Base-by-base conservation (phyloP, 257 asterid genomes). In the Leptodermis oblonga region DNA sequence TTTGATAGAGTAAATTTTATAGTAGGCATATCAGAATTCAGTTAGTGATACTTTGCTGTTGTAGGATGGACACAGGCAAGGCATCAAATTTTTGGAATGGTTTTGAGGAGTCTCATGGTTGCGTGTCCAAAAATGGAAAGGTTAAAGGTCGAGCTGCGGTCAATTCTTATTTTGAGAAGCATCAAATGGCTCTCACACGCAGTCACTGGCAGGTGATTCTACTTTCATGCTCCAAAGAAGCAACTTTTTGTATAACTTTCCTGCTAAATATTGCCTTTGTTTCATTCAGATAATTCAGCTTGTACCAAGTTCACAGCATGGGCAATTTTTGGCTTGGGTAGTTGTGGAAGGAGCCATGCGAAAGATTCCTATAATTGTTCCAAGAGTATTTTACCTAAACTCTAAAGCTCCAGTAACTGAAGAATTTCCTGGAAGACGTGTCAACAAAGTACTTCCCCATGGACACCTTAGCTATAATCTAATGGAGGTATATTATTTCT, bases 361-460 rank as follows among this genome's bases (percentile, higher is more conserved):
- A 60, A 94, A 89, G 81, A 82, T 94, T 76, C 90, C 95, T 68
- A 74, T 94, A 70, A 73, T 62, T 65, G 80, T 89, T 65, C 95
- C 99, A 69, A 85, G 99, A 76, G 79, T 85, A 69, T 94, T 94
- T 86, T 94, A 87, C 84, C 90, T 94, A 72, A 94, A 94, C 79
- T 90, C 97, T 68, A 94, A 91, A 86, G 95, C 95, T 83, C 94
- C 97, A 45, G 86, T 90, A 45, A 86, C 97, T 37, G 99, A 93
- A 76, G 97, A 90, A 69, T 89, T 94, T 77, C 97, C 97, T 28
- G 99, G 99, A 82, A 89, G 94, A 81, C 84, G 86, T 63, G 96
- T 89, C 80, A 88, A 85, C 81, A 94, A 90, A 87, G 76, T 81
- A 79, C 96, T 91, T 83, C 99, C 99, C 55, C 99, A 86, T 81